phyloP scores from a whole-genome alignment of 176 grass and related monocot species.

The Triticum timopheevii region DNA sequence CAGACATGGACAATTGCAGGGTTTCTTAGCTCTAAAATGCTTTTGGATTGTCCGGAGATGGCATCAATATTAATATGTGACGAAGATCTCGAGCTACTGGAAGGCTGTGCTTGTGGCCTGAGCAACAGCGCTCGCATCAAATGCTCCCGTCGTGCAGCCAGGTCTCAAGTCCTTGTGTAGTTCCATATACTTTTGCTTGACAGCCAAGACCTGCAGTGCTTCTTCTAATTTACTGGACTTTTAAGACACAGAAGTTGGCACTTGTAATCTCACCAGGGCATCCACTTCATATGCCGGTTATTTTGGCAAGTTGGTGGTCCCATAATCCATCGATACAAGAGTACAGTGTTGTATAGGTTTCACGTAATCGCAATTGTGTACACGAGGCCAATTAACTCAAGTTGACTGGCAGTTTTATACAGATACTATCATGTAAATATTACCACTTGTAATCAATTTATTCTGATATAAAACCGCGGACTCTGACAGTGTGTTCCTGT shows the following conservation, averaged over 20 bases:
- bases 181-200: conserved; percentile 22
- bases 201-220: background rate
- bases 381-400: conserved; percentile 18
- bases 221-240: conserved; percentile 11
- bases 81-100: conserved; percentile 91
- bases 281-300: conserved; percentile 30
- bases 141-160: conserved; percentile 80
- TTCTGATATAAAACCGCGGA: background rate
- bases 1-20: conserved; percentile 97
- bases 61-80: conserved; percentile 76
- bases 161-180: conserved; percentile 88
- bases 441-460: conserved; percentile 14
- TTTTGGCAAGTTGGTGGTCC: conserved; percentile 42
- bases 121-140: conserved; percentile 84
- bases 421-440: conserved; percentile 48
- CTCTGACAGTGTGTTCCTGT: background rate
- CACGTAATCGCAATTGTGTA: conserved; percentile 6
- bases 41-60: conserved; percentile 75
- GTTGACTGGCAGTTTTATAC: conserved; percentile 33
- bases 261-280: conserved; percentile 23
- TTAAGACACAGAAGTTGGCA: background rate
- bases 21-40: conserved; percentile 82
- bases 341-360: conserved; percentile 38
- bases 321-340: conserved; percentile 32
- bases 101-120: conserved; percentile 84